phyloP scores from a whole-genome alignment of 2,329 filamentous ascomycete species.

The Ophioceras dolichostomum region DNA sequence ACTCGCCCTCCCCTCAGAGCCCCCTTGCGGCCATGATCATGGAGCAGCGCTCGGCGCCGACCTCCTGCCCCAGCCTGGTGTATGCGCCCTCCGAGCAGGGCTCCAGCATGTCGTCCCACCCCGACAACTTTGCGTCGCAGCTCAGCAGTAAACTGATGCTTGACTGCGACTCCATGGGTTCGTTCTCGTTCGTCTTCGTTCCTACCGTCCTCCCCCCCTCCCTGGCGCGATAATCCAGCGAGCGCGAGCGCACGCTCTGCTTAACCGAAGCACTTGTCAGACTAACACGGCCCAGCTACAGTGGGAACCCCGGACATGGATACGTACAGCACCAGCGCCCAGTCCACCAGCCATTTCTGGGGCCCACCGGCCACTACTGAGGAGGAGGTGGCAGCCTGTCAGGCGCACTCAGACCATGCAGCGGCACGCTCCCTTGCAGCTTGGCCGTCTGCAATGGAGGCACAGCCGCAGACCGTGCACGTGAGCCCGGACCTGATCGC shows the following conservation, averaged over 20 bases:
- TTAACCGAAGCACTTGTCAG: conserved; percentile 8
- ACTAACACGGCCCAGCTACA: no score
- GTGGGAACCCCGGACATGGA: conserved; percentile 40
- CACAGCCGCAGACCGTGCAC: conserved; percentile 32
- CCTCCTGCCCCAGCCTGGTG: conserved; percentile 47
- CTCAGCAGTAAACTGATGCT: conserved; percentile 39
- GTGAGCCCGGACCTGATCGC: conserved; percentile 54
- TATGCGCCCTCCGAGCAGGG: conserved; percentile 49
- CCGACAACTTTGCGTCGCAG: conserved; percentile 44
- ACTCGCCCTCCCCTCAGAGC: conserved; percentile 41
- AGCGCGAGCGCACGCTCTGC: conserved; percentile 17
- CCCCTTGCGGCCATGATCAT: conserved; percentile 42
- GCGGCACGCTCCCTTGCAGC: conserved; percentile 25
- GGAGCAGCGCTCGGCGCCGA: conserved; percentile 41
- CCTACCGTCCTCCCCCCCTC: no score
- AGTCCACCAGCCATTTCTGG: conserved; percentile 36
- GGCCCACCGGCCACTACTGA: conserved; percentile 30
- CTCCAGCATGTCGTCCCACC: conserved; percentile 47
- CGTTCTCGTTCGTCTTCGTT: conserved; percentile 24
- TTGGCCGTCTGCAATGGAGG: conserved; percentile 34
- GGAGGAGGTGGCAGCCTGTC: conserved; percentile 22
- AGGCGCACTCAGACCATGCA: conserved; percentile 10
- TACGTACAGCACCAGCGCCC: conserved; percentile 35
- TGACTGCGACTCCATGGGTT: conserved; percentile 45
- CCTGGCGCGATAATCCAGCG: no score